These are phyloP conservation scores for Diaporthe sp. DNA, from an alignment of 2,329 filamentous ascomycete species.

Conservation along the genomic window DNA sequence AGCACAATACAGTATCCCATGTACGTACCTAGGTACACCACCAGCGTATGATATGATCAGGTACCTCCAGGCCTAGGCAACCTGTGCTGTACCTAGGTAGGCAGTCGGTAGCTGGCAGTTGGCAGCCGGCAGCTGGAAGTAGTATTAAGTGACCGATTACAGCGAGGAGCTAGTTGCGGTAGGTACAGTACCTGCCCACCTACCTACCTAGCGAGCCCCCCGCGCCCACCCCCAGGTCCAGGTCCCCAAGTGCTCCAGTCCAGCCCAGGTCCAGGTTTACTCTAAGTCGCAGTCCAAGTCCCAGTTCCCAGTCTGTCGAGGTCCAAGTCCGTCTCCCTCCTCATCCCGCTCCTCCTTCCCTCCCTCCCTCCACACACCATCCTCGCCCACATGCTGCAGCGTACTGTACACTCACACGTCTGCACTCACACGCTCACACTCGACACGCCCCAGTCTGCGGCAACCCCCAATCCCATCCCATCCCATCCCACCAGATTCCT, in stretches of 20 bases:
- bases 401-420: not conserved
- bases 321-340: conserved; percentile 1
- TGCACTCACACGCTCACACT: not conserved
- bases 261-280: conserved; percentile 3
- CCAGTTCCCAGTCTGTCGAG: conserved; percentile 1
- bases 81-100: no score
- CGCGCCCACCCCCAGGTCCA: conserved; percentile 13
- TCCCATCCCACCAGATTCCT: conserved; percentile 41
- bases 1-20: not conserved
- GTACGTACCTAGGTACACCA: not conserved
- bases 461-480: conserved; percentile 30
- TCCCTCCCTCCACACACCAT: conserved; percentile 6
- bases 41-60: not conserved
- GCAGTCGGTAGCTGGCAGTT: not conserved
- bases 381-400: conserved; percentile 11
- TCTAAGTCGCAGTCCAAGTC: conserved; percentile 2
- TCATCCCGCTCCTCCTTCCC: conserved; percentile 34
- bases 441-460: conserved; percentile 14
- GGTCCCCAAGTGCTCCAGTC: conserved; percentile 1
- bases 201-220: not conserved
- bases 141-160: conserved; percentile 14
- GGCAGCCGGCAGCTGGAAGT: not conserved
- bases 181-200: not conserved
- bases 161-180: not conserved
- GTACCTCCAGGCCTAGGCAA: not conserved